Evolutionary conservation across 306 rosid species (phyloP), one percentile per base, ranked within the genome.

Genomic region (Ormosia emarginata): DNA sequence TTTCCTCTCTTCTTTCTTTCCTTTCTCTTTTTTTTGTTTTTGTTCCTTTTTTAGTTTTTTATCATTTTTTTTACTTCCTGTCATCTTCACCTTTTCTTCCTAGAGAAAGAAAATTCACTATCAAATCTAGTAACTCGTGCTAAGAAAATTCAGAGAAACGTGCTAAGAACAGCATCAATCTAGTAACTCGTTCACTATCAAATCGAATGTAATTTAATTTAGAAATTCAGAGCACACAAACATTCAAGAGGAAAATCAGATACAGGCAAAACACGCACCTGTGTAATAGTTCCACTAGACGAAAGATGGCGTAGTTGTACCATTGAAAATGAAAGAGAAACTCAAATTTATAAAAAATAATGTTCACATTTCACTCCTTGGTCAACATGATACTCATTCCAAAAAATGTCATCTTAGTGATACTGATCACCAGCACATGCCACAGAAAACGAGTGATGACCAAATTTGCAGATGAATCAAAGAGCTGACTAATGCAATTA

Each of bases 401-500:
- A n/a, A 11, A 49, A 72, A 34, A 37, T 30, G 6, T 13, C 7
- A 30, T 70, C 53, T 24, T 43, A 39, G 34, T 8, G 53, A 40
- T 32, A 67, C 8, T 65, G 55, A 81, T 66, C 15, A 52, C 30
- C 41, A 52, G 62, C 40, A 13, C 58, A 53, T 72, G 64, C n/a
- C 71, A 70, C 34, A 37, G 57, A 70, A 52, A 56, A 43, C 6
- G 11, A 57, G 41, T 43, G 63, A 43, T 6, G n/a, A 44, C 50
- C 50, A 68, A 55, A 72, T 34, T 56, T 18, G 47, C 15, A 67
- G 74, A 74, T 68, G 68, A 84, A 82, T 33, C 61, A 39, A 36
- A 66, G 46, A 74, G 15, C 29, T 64, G 74, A 78, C 61, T 70
- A 73, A 66, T 55, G 46, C 53, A 67, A 4, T 14, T 11, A 53